Conservation (phyloP, 2,329 filamentous ascomycete species). For the Colletotrichum acutatum region DNA sequence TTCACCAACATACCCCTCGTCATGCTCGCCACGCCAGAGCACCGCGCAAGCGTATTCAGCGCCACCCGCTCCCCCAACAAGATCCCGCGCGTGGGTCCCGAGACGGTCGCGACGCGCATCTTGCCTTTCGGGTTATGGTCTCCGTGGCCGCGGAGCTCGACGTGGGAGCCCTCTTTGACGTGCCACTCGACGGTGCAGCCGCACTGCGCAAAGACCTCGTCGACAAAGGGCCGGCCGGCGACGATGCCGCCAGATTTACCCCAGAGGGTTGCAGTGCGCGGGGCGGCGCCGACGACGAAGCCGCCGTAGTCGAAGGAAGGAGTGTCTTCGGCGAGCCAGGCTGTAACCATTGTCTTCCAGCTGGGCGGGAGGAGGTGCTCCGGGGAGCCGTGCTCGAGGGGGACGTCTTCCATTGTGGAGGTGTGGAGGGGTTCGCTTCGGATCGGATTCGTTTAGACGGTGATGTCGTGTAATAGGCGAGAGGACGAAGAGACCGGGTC, state of each 20-base stretch:
- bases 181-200: conserved; percentile 95
- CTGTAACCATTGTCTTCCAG: conserved; percentile 82
- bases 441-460: not conserved
- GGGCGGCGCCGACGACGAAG: conserved; percentile 86
- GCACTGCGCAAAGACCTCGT: conserved; percentile 90
- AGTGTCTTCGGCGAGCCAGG: conserved; percentile 96
- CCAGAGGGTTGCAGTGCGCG: conserved; percentile 73
- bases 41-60: conserved; percentile 88
- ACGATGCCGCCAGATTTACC: conserved; percentile 82
- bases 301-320: conserved; percentile 97
- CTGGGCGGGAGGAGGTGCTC: conserved; percentile 83
- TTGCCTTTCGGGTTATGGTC: conserved; percentile 52
- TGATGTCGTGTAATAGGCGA: not conserved
- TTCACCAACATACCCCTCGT: conserved; percentile 65
- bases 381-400: conserved; percentile 53
- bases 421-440: not conserved
- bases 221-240: conserved; percentile 93
- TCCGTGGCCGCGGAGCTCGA: conserved; percentile 66
- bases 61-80: conserved; percentile 94
- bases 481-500: not conserved
- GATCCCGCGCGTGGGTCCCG: conserved; percentile 81
- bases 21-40: conserved; percentile 88
- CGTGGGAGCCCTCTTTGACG: conserved; percentile 76
- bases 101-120: conserved; percentile 80
- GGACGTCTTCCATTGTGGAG: conserved; percentile 31